Evolutionary conservation across 768 basidiomycete genomes (phyloP), one percentile per base, ranked within the genome.

Genomic region (Cyclocybe cylindracea): DNA sequence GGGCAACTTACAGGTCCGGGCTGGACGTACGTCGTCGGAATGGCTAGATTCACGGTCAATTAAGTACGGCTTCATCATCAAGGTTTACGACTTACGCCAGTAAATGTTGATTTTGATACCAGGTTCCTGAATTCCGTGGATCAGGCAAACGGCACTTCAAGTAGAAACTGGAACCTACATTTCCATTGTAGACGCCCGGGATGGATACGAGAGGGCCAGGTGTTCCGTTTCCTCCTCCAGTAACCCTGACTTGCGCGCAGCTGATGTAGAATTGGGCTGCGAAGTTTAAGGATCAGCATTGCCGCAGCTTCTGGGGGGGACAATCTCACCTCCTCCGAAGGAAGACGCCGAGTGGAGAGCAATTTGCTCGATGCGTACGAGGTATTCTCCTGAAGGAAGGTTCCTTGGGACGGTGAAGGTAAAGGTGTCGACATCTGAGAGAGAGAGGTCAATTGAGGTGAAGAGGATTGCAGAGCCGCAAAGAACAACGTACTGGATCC

Each of bases 171-270:
- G 19, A 41, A 50, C 56, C 35, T 44, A 54, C 57, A 10, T 35
- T 48, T 18, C 58, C 58, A 24, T 49, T 60, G 53, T 60, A 60
- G 5, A 57, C 58, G 16, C 58, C 58, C 6, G 58, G 58, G 43
- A 60, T 56, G 11, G 58, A 40, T 10, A 60, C 58, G 13, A 60
- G 53, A 19, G 58, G 58, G 2, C 55, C 53, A 19, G 58, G 58
- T 10, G 29, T 54, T 10, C 58, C 58, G 19, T 19, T 56, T 37
- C 75, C 75, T 39, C 75, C 75, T 31, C 68, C 68, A 10, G 70
- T 70, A 13, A 77, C 71, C 34, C 71, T 69, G 49, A 77, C 62
- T 51, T 77, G 75, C 2, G 64, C 75, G 48, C 75, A 76, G 41
- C 55, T 59, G 55, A 69, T 52, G 54, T 69, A 69, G 55, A 69